Evolutionary conservation across 192 early-diverging fungal species (phyloP).

Genomic region (Umbelopsis sp.): DNA sequence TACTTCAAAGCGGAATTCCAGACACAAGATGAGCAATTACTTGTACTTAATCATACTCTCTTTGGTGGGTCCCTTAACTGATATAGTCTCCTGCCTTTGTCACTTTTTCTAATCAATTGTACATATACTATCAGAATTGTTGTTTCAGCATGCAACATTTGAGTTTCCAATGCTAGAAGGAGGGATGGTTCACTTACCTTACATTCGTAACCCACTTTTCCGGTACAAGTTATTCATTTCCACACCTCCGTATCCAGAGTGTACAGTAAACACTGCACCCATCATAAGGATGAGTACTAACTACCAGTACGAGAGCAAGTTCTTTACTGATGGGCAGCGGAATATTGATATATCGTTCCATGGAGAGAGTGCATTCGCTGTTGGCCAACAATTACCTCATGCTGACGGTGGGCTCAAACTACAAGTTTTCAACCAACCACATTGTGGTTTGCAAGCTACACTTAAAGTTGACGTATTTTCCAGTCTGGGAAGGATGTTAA

Average conservation of each 20-base stretch:
- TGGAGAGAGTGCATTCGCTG: not conserved
- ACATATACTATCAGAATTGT: not conserved
- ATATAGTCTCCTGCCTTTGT: not conserved
- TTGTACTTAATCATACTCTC: not conserved
- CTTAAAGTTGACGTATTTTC: not conserved
- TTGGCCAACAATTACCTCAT: not conserved
- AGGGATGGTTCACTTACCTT: not conserved
- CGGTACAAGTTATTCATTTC: not conserved
- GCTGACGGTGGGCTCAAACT: not conserved
- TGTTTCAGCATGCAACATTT: not conserved
- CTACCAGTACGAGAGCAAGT: not conserved
- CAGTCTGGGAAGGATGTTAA: not conserved
- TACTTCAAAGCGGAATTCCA: not conserved
- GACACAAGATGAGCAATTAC: not conserved
- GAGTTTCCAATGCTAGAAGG: not conserved
- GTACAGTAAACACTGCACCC: not conserved
- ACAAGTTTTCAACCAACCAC: not conserved
- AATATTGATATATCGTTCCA: not conserved
- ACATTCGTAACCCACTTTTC: not conserved
- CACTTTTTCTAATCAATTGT: not conserved
- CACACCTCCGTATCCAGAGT: not conserved
- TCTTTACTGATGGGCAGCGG: not conserved
- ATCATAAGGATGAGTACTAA: not conserved
- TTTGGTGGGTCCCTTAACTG: not conserved
- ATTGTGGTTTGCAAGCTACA: not conserved